Percentiles rank a stretch among this genome's conserved stretches.
Evolutionary conservation across 192 early-diverging fungal genomes (phyloP).

Genomic region (Backusella tuberculispora): DNA sequence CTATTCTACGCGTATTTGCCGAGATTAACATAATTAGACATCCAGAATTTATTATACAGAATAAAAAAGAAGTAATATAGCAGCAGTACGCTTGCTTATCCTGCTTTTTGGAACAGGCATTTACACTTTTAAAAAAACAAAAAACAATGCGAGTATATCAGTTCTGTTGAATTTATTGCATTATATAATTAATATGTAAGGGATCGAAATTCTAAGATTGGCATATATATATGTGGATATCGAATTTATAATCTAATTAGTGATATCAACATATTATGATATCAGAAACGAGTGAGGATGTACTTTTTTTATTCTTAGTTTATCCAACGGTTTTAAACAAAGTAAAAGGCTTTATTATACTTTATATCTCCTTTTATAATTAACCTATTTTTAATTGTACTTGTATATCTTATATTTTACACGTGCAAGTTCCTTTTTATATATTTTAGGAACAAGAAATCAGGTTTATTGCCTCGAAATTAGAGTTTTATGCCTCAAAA

Average conservation of each 20-base stretch:
- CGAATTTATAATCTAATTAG: background rate
- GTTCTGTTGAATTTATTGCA: background rate
- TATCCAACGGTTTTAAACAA: background rate
- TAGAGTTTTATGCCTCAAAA: too few relatives aligned
- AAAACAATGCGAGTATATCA: background rate
- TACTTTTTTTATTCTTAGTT: too few relatives aligned
- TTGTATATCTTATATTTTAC: too few relatives aligned
- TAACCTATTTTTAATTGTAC: too few relatives aligned
- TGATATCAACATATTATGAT: background rate
- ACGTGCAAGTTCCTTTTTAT: too few relatives aligned
- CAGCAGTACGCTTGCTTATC: background rate
- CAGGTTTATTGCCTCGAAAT: too few relatives aligned
- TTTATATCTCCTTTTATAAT: background rate
- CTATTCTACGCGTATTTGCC: too few relatives aligned
- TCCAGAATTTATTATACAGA: too few relatives aligned
- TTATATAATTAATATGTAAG: constrained; percentile 8
- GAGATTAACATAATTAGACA: too few relatives aligned
- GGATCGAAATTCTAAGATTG: background rate
- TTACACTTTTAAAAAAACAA: background rate
- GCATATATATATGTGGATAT: background rate
- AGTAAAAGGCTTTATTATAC: background rate
- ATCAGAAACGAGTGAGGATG: too few relatives aligned
- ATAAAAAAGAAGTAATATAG: too few relatives aligned
- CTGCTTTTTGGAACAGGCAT: constrained; percentile 2
- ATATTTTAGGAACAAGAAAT: too few relatives aligned